Percentiles rank a stretch among this genome's conserved stretches.
These are phyloP conservation scores for Eucalyptus curtisii DNA, from an alignment of 345 rosid genomes.

Conservation along the genomic window DNA sequence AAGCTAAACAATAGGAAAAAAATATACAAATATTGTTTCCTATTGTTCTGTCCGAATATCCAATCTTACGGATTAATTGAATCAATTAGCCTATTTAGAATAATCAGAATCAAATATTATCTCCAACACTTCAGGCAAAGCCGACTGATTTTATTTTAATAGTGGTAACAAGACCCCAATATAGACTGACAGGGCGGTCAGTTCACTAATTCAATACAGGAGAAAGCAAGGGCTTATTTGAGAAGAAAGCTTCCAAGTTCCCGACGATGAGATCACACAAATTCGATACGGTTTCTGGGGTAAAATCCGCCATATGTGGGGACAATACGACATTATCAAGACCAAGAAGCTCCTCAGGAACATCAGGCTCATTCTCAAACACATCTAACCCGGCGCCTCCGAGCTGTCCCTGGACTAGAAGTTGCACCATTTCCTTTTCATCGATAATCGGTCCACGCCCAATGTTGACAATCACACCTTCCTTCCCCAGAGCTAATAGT, in stretches of 20 bases:
- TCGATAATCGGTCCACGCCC: slow-evolving; percentile 45
- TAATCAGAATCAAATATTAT: background rate
- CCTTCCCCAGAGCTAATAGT: slow-evolving; percentile 23
- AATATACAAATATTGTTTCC: too few relatives aligned
- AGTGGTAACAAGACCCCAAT: background rate
- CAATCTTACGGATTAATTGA: too few relatives aligned
- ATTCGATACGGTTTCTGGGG: slow-evolving; percentile 14
- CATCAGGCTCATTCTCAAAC: slow-evolving; percentile 38
- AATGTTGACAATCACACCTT: slow-evolving; percentile 22
- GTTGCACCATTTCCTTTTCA: slow-evolving; percentile 33
- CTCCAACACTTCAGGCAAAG: too few relatives aligned
- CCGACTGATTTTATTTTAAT: fast-evolving
- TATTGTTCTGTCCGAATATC: too few relatives aligned
- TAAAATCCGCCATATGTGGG: slow-evolving; percentile 18
- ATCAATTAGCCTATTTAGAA: background rate
- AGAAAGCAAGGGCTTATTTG: slow-evolving; percentile 9
- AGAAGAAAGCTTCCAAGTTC: slow-evolving; percentile 42
- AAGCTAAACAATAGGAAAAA: background rate
- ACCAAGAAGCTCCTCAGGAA: slow-evolving; percentile 16
- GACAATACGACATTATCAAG: slow-evolving; percentile 35
- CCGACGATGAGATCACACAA: slow-evolving; percentile 9
- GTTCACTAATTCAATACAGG: background rate
- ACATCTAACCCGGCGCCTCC: slow-evolving; percentile 53
- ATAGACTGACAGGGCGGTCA: fast-evolving
- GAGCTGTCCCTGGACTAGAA: slow-evolving; percentile 25